These are phyloP conservation scores for Staphylotrichum longicolle DNA, from an alignment of 495 filamentous ascomycete species.

Conservation along the genomic window DNA sequence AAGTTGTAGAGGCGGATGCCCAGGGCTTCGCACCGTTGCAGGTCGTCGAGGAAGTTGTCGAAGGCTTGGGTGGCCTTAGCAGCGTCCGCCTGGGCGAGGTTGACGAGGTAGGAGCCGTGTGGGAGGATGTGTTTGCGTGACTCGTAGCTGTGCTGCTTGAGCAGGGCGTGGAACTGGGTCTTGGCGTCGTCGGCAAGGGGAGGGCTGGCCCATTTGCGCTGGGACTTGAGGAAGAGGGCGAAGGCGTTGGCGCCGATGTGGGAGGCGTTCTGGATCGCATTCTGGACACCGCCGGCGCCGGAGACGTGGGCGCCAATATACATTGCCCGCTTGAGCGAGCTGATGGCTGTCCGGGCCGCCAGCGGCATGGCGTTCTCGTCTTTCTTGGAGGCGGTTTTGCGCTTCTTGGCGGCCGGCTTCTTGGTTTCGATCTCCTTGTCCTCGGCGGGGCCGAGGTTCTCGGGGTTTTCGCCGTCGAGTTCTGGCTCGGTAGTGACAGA, in stretches of 20 bases:
- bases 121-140: conserved; percentile 70
- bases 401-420: conserved; percentile 44
- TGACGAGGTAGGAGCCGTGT: conserved; percentile 94
- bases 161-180: conserved; percentile 64
- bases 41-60: conserved; percentile 80
- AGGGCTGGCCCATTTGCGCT: conserved; percentile 91
- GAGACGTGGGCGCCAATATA: conserved; percentile 91
- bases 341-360: conserved; percentile 60
- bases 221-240: conserved; percentile 91
- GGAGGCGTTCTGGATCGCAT: conserved; percentile 73
- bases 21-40: conserved; percentile 82
- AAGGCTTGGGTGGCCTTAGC: conserved; percentile 86
- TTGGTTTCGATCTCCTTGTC: conserved; percentile 28
- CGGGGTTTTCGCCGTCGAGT: conserved; percentile 26
- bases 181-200: conserved; percentile 64
- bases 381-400: background rate
- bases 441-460: conserved; percentile 24
- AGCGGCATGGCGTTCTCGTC: conserved; percentile 55
- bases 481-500: conserved; percentile 25
- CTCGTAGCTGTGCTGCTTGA: conserved; percentile 70
- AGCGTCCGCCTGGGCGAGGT: conserved; percentile 79
- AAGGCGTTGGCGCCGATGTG: conserved; percentile 90
- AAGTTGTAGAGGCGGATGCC: conserved; percentile 94
- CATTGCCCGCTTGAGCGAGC: conserved; percentile 63
- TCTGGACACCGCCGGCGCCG: conserved; percentile 86